Evolutionary conservation across 2,329 filamentous ascomycete species (phyloP), one percentile per base, ranked within the genome.

Genomic region (Fusarium coffeatum): DNA sequence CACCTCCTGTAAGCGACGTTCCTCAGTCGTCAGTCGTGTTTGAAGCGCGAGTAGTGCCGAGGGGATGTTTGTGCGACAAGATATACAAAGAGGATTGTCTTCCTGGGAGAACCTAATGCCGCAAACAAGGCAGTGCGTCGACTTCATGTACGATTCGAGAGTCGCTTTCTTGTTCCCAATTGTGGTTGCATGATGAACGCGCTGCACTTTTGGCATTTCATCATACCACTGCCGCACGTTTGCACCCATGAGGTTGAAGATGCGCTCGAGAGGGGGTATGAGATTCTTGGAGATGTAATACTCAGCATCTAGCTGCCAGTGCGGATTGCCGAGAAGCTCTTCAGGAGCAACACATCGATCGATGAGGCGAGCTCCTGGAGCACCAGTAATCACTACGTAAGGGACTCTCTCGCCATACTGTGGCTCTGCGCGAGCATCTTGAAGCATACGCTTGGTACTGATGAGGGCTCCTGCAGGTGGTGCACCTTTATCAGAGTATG

Each of bases 201-300:
- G 90, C 76, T 94, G 92, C 22, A 96, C 85, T 78, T 97, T 97
- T 47, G 95, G 95, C 93, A 98, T 97, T 80, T 98, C 94, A 68
- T 97, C 93, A 76, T 94, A 98, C 96, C 96, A 99, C 63, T 89
- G 87, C 20, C 92, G 84, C 1, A 98, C 92, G 77, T 96, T 97
- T 32, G 94, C 96, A 9, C 96, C 96, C 4, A 98, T 92, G 5
- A 99, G 90, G 76, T 96, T 97, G 83, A 99, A 98, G 70, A 99
- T 98, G 28, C 96, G 90, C 79, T 98, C 95, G 1, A 99, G 86
- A 1, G 96, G 96, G 8, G 96, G 96, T 51, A 99, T 97, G 11
- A 99, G 78, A 77, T 98, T 98, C 83, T 98, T 98, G 20, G 88
- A 89, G 75, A 99, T 98, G 82, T 99, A 99, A 80, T 99, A 99